A percentile compares a stretch with the other conserved stretches of the same genome.
These are phyloP conservation scores for Cytauxzoon felis DNA, from an alignment of 169 alveolate genomes.

Conservation along the genomic window DNA sequence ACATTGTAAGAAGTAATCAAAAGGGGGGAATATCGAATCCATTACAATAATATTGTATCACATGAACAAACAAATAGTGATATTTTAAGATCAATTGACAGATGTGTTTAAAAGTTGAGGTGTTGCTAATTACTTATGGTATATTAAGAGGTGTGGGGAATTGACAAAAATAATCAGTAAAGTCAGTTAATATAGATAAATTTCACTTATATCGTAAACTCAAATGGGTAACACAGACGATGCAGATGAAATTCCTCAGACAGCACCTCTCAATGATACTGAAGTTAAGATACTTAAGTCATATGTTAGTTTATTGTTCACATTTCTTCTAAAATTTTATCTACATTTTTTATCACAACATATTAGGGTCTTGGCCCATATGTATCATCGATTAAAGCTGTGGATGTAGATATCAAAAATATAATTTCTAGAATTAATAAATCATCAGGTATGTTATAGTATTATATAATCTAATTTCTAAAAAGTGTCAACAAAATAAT, in stretches of 20 bases:
- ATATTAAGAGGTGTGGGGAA: too few species aligned
- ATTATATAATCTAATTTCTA: neutral
- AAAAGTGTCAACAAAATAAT: neutral
- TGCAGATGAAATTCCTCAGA: conserved; percentile 29
- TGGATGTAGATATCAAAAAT: conserved; percentile 71
- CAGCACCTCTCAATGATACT: conserved; percentile 53
- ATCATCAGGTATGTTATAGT: conserved; percentile 57
- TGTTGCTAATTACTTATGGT: too few species aligned
- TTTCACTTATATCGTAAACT: conserved; percentile 2
- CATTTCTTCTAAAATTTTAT: neutral
- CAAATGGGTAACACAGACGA: conserved; percentile 40
- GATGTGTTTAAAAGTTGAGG: too few species aligned
- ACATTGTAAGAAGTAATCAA: too few species aligned
- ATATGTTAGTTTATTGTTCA: conserved; percentile 33
- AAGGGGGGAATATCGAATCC: too few species aligned
- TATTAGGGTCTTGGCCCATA: conserved; percentile 77
- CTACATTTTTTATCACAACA: neutral
- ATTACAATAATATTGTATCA: too few species aligned
- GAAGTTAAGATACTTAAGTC: conserved; percentile 55
- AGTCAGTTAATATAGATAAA: too few species aligned
- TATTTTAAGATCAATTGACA: too few species aligned
- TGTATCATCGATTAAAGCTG: conserved; percentile 63
- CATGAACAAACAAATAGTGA: too few species aligned
- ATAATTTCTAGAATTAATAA: conserved; percentile 67
- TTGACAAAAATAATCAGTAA: too few species aligned